Conservation (phyloP, 768 basidiomycete genomes). For the Rossbeevera mucosa region DNA sequence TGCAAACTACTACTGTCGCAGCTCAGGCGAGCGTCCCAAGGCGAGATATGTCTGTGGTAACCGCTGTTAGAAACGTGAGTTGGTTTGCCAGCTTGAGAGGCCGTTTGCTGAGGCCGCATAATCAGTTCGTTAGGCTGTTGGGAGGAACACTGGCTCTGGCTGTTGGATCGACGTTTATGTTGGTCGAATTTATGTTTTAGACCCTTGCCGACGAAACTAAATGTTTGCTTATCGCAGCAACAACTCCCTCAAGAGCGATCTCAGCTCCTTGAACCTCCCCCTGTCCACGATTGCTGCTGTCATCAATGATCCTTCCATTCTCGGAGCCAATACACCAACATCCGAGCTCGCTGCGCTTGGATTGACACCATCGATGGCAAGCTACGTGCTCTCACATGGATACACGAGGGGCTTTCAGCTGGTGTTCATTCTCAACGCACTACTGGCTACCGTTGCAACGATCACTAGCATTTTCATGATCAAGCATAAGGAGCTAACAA, state of each 20-base stretch:
- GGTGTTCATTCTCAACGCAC: slow-evolving; percentile 60
- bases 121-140: slow-evolving; percentile 60
- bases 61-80: slow-evolving; percentile 57
- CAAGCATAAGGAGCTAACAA: slow-evolving; percentile 54
- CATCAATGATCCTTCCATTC: slow-evolving; percentile 45
- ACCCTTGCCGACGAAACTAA: neutral
- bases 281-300: slow-evolving; percentile 37
- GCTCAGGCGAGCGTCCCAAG: slow-evolving; percentile 69
- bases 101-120: neutral
- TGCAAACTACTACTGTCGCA: slow-evolving; percentile 64
- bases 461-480: slow-evolving; percentile 56
- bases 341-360: slow-evolving; percentile 31
- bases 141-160: slow-evolving; percentile 69
- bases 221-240: slow-evolving; percentile 27
- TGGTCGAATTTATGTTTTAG: slow-evolving; percentile 13
- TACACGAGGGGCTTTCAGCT: slow-evolving; percentile 54
- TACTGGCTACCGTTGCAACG: slow-evolving; percentile 50
- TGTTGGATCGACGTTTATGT: slow-evolving; percentile 57
- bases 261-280: slow-evolving; percentile 37
- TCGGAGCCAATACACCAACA: slow-evolving; percentile 30
- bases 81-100: neutral
- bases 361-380: slow-evolving; percentile 36
- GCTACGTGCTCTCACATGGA: slow-evolving; percentile 42
- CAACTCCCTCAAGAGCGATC: slow-evolving; percentile 43
- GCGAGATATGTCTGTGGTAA: slow-evolving; percentile 74